A percentile compares a stretch with the other conserved stretches of the same genome.
These are phyloP conservation scores for Metroxylon sagu DNA, from an alignment of 176 grass and related monocot species.

Conservation along the genomic window DNA sequence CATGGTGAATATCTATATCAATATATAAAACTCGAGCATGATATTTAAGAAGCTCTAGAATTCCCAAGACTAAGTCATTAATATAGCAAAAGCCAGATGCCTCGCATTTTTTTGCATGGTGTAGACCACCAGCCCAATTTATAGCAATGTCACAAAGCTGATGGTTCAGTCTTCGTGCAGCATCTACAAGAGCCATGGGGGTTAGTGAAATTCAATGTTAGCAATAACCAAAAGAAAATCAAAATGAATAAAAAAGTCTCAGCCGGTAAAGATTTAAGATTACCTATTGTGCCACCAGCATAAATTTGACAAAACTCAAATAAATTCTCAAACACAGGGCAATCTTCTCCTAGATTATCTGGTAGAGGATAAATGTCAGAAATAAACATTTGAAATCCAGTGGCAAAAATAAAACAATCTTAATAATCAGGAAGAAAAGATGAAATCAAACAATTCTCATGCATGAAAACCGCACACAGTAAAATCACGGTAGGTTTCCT, in stretches of 20 bases:
- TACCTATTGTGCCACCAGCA: conserved; percentile 98
- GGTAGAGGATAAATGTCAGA: conserved; percentile 1
- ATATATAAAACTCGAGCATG: conserved; percentile 97
- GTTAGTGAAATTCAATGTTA: conserved; percentile 5
- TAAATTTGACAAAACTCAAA: conserved; percentile 99
- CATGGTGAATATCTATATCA: conserved; percentile 99
- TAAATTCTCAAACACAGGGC: conserved; percentile 93
- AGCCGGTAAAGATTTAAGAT: conserved; percentile 2
- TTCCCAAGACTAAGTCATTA: conserved; percentile 94
- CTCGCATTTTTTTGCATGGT: conserved; percentile 90
- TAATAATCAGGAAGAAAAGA: not conserved
- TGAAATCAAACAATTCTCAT: too few species aligned
- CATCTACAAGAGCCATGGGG: conserved; percentile 57
- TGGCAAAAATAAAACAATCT: not conserved
- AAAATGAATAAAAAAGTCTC: not conserved
- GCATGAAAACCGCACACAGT: too few species aligned
- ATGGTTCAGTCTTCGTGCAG: conserved; percentile 82
- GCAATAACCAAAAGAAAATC: not conserved
- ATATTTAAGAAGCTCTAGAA: conserved; percentile 91
- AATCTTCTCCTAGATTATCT: conserved; percentile 98
- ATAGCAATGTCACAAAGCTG: conserved; percentile 86
- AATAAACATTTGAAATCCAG: not conserved
- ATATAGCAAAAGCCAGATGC: conserved; percentile 98
- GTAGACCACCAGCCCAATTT: conserved; percentile 94
- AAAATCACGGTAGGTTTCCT: too few species aligned